These are phyloP conservation scores for Exophiala sideris DNA, from an alignment of 2,329 filamentous ascomycete species.

Conservation along the genomic window DNA sequence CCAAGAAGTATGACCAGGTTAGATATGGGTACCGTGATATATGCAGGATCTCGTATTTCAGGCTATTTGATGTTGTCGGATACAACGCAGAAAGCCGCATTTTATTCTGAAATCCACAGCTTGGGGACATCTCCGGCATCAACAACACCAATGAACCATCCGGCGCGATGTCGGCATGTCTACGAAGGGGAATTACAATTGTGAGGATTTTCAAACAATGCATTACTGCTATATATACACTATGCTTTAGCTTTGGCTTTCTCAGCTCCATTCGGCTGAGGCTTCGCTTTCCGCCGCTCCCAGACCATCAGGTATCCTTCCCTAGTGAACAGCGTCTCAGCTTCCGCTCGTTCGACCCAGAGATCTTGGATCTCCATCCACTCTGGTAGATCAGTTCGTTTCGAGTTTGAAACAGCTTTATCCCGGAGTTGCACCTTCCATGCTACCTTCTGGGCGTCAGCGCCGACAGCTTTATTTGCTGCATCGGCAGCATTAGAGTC, in stretches of 20 bases:
- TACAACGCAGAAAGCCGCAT: too few species aligned
- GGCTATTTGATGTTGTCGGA: too few species aligned
- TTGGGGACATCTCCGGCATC: too few species aligned
- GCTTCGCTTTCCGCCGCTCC: conserved; percentile 68
- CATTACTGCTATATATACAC: background rate
- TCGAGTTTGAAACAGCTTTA: conserved; percentile 47
- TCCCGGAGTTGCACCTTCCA: conserved; percentile 92
- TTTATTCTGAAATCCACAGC: too few species aligned
- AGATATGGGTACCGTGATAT: too few species aligned
- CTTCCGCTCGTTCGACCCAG: conserved; percentile 84
- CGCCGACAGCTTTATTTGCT: conserved; percentile 64
- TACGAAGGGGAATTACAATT: background rate
- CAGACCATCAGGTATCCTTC: conserved; percentile 96
- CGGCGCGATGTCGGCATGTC: too few species aligned
- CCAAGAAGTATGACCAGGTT: too few species aligned
- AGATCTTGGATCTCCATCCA: conserved; percentile 95
- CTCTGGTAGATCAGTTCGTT: conserved; percentile 56
- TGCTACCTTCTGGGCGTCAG: conserved; percentile 85
- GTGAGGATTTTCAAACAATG: background rate
- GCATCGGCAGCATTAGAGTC: conserved; percentile 38
- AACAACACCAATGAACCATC: too few species aligned
- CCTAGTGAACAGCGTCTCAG: conserved; percentile 84
- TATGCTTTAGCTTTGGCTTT: conserved; percentile 40
- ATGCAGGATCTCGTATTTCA: too few species aligned
- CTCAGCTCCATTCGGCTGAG: conserved; percentile 35